phyloP scores from a whole-genome alignment of 768 basidiomycete species.

The Rhodotorula babjevae region DNA sequence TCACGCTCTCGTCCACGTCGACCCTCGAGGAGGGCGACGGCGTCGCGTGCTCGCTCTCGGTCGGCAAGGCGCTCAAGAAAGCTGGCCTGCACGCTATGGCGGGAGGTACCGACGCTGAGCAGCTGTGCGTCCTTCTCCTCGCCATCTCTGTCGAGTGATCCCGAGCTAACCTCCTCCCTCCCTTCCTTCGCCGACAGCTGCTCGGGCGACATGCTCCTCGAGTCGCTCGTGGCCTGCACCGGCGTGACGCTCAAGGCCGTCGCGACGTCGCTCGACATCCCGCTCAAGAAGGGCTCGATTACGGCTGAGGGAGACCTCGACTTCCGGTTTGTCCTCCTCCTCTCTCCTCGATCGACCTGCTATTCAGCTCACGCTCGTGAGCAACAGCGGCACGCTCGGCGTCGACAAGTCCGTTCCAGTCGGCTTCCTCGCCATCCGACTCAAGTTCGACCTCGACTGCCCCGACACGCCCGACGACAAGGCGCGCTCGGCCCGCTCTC shows the following conservation, averaged over 20 bases:
- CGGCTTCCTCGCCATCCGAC: slow-evolving; percentile 12
- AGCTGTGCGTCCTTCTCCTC: neutral
- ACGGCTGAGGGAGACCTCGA: slow-evolving; percentile 13
- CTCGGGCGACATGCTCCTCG: slow-evolving; percentile 15
- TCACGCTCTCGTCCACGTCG: slow-evolving; percentile 1
- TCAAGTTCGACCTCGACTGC: slow-evolving; percentile 22
- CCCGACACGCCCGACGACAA: slow-evolving; percentile 13
- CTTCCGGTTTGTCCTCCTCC: neutral
- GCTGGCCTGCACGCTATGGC: slow-evolving; percentile 2
- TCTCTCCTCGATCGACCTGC: neutral
- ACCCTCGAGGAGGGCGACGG: slow-evolving; percentile 11
- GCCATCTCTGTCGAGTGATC: neutral
- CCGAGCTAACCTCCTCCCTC: neutral
- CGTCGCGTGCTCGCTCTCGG: neutral
- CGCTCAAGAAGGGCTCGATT: neutral
- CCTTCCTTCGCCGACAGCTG: neutral
- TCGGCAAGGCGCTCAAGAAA: neutral
- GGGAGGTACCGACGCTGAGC: neutral
- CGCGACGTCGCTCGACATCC: slow-evolving; percentile 10
- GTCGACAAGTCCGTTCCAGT: slow-evolving; percentile 9
- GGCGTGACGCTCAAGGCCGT: slow-evolving; percentile 16
- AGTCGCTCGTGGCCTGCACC: slow-evolving; percentile 14
- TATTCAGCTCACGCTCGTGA: accelerated
- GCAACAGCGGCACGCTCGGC: slow-evolving; percentile 7
- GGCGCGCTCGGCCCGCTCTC: neutral